Percentiles rank a stretch among this genome's conserved stretches.
These are phyloP conservation scores for Ambrosia hybrid DNA, from an alignment of 140 eudicot species.

Conservation along the genomic window DNA sequence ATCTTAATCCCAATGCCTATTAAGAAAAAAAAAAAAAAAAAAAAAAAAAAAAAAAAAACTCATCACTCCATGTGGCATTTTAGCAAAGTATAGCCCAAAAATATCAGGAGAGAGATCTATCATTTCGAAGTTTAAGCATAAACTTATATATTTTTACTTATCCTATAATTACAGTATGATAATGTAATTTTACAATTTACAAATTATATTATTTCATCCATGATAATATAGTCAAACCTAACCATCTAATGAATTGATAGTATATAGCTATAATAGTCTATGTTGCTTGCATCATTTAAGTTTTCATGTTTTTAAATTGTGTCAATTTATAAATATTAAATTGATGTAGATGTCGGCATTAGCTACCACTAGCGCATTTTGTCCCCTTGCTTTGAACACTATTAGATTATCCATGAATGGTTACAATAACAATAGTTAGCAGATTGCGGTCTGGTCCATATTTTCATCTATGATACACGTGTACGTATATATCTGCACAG, in stretches of 20 bases:
- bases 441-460: slow-evolving; percentile 5
- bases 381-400: slow-evolving; percentile 19
- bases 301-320: background rate
- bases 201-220: slow-evolving; percentile 3
- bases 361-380: slow-evolving; percentile 25
- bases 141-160: background rate
- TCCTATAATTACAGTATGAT: background rate
- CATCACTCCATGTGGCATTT: slow-evolving; percentile 32
- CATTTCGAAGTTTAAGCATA: background rate
- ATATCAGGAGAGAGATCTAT: background rate
- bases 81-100: background rate
- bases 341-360: slow-evolving; percentile 25
- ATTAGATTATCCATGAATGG: slow-evolving; percentile 14
- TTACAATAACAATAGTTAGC: slow-evolving; percentile 12
- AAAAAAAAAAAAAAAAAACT: too few relatives aligned
- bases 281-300: background rate
- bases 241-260: slow-evolving; percentile 16
- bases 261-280: background rate
- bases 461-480: background rate
- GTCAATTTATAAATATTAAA: slow-evolving; percentile 12
- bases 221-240: slow-evolving; percentile 20
- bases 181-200: background rate
- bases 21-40: too few relatives aligned
- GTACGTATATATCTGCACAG: slow-evolving; percentile 2
- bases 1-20: background rate